A percentile compares a stretch with the other conserved stretches of the same genome.
Conservation (phyloP, 2,329 filamentous ascomycete species). For the Hypoxylon sp. region DNA sequence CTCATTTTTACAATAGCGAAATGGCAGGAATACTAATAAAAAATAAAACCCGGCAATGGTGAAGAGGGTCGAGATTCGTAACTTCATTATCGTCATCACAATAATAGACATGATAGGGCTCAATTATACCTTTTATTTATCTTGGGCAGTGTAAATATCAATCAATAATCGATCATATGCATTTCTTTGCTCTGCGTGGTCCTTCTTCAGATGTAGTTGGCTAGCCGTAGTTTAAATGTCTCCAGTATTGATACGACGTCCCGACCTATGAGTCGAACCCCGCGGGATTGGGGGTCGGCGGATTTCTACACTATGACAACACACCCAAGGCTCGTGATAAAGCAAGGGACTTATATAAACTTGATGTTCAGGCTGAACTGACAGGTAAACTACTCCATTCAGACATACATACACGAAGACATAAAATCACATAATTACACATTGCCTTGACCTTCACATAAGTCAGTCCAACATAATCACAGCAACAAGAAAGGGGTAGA, state of each 20-base stretch:
- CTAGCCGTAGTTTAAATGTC: neutral
- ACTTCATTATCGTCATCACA: neutral
- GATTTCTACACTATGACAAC: neutral
- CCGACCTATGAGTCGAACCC: neutral
- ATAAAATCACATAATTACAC: neutral
- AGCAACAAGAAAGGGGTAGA: neutral
- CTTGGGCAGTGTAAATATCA: neutral
- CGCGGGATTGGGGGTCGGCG: slow-evolving; percentile 12
- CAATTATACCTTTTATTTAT: too few relatives aligned
- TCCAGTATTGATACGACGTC: neutral
- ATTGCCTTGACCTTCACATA: neutral
- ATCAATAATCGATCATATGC: neutral
- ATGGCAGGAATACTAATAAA: neutral
- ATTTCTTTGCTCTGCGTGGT: neutral
- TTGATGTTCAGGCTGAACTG: too few relatives aligned
- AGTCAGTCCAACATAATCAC: neutral
- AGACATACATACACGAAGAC: neutral
- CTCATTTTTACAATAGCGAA: neutral
- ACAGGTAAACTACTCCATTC: neutral
- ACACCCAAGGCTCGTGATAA: neutral
- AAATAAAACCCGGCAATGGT: neutral
- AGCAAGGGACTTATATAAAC: slow-evolving; percentile 5
- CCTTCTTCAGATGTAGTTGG: neutral
- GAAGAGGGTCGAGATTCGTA: neutral
- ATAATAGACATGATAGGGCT: neutral